Base-by-base conservation (phyloP, 2,329 filamentous ascomycete species). In the Curvularia sp. region DNA sequence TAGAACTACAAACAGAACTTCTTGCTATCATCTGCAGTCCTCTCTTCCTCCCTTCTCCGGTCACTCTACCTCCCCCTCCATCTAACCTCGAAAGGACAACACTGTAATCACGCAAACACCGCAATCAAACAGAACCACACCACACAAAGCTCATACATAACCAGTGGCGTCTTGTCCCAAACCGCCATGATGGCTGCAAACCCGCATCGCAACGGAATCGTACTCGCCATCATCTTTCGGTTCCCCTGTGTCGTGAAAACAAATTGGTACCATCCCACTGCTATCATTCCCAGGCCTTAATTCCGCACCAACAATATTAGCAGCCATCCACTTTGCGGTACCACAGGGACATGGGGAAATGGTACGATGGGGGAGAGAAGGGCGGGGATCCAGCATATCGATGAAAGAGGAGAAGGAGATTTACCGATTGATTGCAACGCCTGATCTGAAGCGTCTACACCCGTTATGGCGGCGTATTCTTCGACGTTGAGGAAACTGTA, bases 191-290 rank as follows among this genome's bases (percentile, higher is more conserved):
- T 18, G 12, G 35, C 46, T 26, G 55, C 61, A 54, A 57, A 66
- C 0, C 30, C 53, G 38, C 46, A 35, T 10, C 47, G 18, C 41
- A 62, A 39, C 28, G 57, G 57, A 1, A 64, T 55, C 1, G 57
- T 62, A 15, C 57, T 57, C 18, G 51, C 31, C 4, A 66, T 47
- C 50, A 66, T 30, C 2, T 39, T 35, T 12, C 49, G 41, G 8
- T 62, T 62, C 3, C 55, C 49, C 44, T 61, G 63, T 4, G 54
- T 44, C 20, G 53, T 57, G 15, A 61, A 62, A 13, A 66, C 20
- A n/a, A 59, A 52, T 31, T 66, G 57, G 41, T 62, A 64, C 59
- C 57, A 62, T 7, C 63, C 55, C 18, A 66, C 50, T 31, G 55
- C 59, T n/a, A 66, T 31, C 2, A 38, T 51, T 10, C 59, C 59